A percentile compares a stretch with the other conserved stretches of the same genome.
These are phyloP conservation scores for Flueggea neowawraea DNA, from an alignment of 441 rosid species.

Conservation along the genomic window DNA sequence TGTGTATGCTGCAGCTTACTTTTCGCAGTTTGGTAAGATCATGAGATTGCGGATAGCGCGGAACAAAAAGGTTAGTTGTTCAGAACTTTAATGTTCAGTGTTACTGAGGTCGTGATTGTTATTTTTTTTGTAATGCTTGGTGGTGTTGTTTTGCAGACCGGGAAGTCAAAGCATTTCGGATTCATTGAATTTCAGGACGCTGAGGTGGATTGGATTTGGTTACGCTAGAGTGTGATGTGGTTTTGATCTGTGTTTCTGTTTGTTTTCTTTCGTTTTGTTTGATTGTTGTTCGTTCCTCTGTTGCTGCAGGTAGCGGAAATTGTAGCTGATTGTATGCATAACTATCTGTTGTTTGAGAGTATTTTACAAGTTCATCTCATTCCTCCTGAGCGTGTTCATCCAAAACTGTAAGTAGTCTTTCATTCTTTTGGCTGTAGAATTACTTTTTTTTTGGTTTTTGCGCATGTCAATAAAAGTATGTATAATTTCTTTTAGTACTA, in stretches of 20 bases:
- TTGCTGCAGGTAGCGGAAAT: conserved; percentile 76
- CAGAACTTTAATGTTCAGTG: not conserved
- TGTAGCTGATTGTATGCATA: conserved; percentile 89
- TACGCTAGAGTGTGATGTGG: not conserved
- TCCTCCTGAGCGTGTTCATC: conserved; percentile 69
- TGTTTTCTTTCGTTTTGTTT: not conserved
- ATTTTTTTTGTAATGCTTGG: not conserved
- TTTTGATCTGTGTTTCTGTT: not conserved
- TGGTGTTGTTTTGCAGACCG: conserved; percentile 54
- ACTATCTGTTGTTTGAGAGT: conserved; percentile 79
- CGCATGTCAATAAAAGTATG: too few relatives aligned
- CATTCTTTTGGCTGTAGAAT: not conserved
- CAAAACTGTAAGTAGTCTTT: conserved; percentile 57
- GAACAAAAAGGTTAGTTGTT: conserved; percentile 61
- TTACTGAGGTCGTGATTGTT: not conserved
- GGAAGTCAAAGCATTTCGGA: conserved; percentile 90
- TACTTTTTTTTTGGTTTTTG: too few relatives aligned
- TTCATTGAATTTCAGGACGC: conserved; percentile 79
- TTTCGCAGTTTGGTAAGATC: conserved; percentile 76
- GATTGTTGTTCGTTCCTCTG: not conserved
- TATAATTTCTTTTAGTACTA: too few relatives aligned
- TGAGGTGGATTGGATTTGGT: conserved; percentile 41
- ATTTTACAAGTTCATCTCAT: conserved; percentile 74
- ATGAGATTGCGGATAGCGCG: conserved; percentile 83
- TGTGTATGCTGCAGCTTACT: conserved; percentile 47